Evolutionary conservation across 768 basidiomycete genomes (phyloP).

Genomic region (Lentinula guzmanii): DNA sequence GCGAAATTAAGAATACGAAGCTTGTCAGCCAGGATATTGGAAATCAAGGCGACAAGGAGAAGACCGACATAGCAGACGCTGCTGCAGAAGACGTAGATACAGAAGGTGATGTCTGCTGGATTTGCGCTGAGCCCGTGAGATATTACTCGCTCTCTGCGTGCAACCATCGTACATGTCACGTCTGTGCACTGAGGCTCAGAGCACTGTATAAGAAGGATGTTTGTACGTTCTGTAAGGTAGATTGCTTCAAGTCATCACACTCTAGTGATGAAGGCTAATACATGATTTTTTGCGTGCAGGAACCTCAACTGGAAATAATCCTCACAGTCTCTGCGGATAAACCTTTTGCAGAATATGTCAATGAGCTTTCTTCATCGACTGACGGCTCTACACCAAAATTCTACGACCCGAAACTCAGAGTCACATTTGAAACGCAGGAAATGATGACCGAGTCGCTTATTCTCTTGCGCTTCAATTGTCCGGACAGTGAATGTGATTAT

Average conservation of each 20-base stretch:
- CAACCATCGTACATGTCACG: constrained; percentile 93
- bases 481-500: constrained; percentile 76
- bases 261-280: background rate
- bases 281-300: constrained; percentile 30
- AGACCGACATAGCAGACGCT: background rate
- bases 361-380: constrained; percentile 36
- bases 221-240: constrained; percentile 95
- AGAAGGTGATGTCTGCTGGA: constrained; percentile 61
- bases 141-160: constrained; percentile 87
- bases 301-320: constrained; percentile 67
- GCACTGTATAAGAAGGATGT: constrained; percentile 91
- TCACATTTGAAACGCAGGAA: constrained; percentile 84
- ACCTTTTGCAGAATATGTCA: constrained; percentile 52
- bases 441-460: constrained; percentile 95
- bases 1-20: background rate
- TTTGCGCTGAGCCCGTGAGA: constrained; percentile 91
- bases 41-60: background rate
- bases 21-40: background rate
- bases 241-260: constrained; percentile 13
- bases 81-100: background rate
- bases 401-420: constrained; percentile 68
- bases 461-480: constrained; percentile 92
- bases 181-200: constrained; percentile 82
- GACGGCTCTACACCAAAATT: constrained; percentile 16
- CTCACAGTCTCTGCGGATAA: constrained; percentile 65